Evolutionary conservation across 768 basidiomycete genomes (phyloP).

Genomic region (Hydnomerulius pinastri): DNA sequence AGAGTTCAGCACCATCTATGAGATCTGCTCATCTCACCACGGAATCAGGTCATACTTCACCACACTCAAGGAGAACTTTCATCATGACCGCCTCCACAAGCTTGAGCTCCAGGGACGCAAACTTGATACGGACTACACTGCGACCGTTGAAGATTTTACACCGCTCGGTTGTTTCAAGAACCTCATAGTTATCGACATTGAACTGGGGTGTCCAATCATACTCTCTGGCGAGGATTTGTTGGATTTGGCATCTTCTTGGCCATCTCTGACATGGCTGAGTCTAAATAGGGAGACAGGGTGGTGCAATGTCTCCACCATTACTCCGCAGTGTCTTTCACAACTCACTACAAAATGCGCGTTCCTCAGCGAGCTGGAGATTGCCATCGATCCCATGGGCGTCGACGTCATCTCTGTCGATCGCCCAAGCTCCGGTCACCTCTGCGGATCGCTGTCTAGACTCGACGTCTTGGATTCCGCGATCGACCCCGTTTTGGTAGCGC

Average conservation of each 20-base stretch:
- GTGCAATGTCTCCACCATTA: background rate
- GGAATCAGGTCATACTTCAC: too few relatives aligned
- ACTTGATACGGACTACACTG: too few relatives aligned
- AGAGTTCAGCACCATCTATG: too few relatives aligned
- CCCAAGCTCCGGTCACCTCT: background rate
- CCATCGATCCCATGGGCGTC: background rate
- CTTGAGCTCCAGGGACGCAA: too few relatives aligned
- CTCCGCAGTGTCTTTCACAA: background rate
- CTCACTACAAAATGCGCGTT: too few relatives aligned
- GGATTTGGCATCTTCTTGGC: background rate
- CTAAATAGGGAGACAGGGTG: background rate
- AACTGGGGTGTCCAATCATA: background rate
- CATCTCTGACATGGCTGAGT: background rate
- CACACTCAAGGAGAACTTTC: too few relatives aligned
- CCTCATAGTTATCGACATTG: background rate
- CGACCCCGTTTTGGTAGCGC: background rate
- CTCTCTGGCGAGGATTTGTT: background rate
- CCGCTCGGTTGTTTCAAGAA: background rate
- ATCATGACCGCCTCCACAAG: too few relatives aligned
- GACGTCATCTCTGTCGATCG: background rate
- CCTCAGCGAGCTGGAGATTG: background rate
- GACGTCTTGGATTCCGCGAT: background rate
- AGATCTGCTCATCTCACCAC: too few relatives aligned
- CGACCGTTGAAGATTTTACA: background rate
- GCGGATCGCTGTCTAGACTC: background rate